Evolutionary conservation across 169 alveolate genomes (phyloP), one percentile per base, ranked within the genome.

Genomic region (Cytauxzoon felis): DNA sequence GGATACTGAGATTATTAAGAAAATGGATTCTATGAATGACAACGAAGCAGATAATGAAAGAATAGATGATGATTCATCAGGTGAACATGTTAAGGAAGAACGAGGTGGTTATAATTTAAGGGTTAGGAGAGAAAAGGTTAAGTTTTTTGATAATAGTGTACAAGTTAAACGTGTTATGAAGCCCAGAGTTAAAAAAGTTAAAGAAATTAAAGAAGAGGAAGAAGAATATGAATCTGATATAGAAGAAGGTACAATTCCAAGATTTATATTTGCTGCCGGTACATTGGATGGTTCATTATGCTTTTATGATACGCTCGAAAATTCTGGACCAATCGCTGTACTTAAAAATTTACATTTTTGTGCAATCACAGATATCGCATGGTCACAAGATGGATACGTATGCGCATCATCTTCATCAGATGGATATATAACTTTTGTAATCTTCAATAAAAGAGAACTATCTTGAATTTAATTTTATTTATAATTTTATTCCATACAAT

Each of bases 331-430:
- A 40, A 86, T 92, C 40, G 94, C 93, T 45, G 92, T 93, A 60
- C 88, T 93, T 30, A 92, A 93, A 47, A 91, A 92, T 80, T 89
- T 92, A 24, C 98, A 94, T 81, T 90, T 90, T 68, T 92, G 93
- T 70, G 90, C 96, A 26, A 91, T 94, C 73, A 94, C 96, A 9
- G 98, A 94, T 73, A 82, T 91, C 27, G 87, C 96, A 40, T 94
- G 98, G 98, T 88, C 91, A 71, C 91, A 91, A 42, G 95, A 92
- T 64, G 94, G 95, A 1, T 83, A 82, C 58, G 83, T 91, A 59
- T 80, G 95, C 30, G 97, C 96, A 11, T 87, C 93, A 27, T 87
- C 95, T 38, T 89, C 95, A 36, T 88, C 94, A 61, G 98, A 94
- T 62, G 98, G 98, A 24, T 93, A 93, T 72, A 87, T 94, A 57